These are phyloP conservation scores for Phlyctochytrium arcticum DNA, from an alignment of 192 early-diverging fungal genomes.

Conservation along the genomic window DNA sequence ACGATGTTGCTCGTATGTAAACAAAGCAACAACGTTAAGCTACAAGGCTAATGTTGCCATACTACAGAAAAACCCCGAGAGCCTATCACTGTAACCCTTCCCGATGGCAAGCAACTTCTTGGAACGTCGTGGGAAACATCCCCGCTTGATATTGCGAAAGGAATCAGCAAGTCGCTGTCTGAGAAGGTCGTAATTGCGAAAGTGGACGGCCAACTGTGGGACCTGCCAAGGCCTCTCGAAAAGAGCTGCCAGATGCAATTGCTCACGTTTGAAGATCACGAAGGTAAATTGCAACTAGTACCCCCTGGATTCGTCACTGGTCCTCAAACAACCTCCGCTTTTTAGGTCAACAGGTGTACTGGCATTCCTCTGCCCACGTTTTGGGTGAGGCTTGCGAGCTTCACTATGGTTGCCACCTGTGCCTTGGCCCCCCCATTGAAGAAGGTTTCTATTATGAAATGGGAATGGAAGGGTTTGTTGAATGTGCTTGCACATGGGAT, in stretches of 20 bases:
- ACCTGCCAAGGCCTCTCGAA: conserved; percentile 86
- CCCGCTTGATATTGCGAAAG: conserved; percentile 84
- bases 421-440: conserved; percentile 93
- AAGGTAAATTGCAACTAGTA: conserved; percentile 48
- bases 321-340: not conserved
- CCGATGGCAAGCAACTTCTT: conserved; percentile 76
- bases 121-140: conserved; percentile 92
- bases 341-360: conserved; percentile 84
- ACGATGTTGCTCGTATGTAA: conserved; percentile 55
- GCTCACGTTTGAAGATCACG: conserved; percentile 89
- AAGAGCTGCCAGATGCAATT: conserved; percentile 74
- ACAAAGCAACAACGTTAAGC: not conserved
- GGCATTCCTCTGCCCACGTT: conserved; percentile 98
- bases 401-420: conserved; percentile 97
- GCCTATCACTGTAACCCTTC: conserved; percentile 71
- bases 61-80: conserved; percentile 36
- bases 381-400: conserved; percentile 95
- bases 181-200: conserved; percentile 93
- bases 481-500: not conserved
- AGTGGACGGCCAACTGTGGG: conserved; percentile 84
- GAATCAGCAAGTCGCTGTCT: conserved; percentile 83
- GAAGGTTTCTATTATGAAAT: conserved; percentile 98
- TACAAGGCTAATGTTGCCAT: not conserved
- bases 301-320: not conserved
- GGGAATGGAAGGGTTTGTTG: conserved; percentile 63